Base-by-base conservation (phyloP, 2,329 filamentous ascomycete genomes). In the Aspergillus awamori region DNA sequence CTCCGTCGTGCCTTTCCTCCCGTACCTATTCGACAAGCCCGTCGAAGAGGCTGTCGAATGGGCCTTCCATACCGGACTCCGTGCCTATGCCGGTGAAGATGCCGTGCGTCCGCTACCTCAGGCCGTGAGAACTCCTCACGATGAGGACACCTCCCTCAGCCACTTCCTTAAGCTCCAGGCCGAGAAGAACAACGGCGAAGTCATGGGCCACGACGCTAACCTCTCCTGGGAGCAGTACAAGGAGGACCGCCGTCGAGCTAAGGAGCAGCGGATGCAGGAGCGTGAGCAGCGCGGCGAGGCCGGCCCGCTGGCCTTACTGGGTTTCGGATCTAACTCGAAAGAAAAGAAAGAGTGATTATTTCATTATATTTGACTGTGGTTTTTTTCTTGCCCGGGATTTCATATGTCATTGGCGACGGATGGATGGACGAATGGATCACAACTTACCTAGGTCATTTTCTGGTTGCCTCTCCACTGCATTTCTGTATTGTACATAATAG, bases 21-120 rank as follows among this genome's bases (percentile, higher is more conserved):
- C 93, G 0, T 88, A 84, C 61, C 79, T 97, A 58, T 97, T 97
- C 69, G 93, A 99, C 72, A 85, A 96, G 75, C 94, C 95, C 0
- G 92, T 99, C 6, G 95, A 98, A 79, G 85, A 92, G 64, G 92
- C 91, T 0, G 92, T 97, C 0, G 93, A 98, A 72, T 97, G 89
- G 89, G 76, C 85, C 2, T 98, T 98, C 80, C 91, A 96, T 70
- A 91, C 88, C 69, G 90, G 85, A 0, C 95, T 97, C 72, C 85
- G 88, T 72, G 74, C 85, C 1, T 84, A 92, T 60, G 93, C 91
- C 3, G 93, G 86, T 0, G 81, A 84, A 53, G 77, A 81, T 49
- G 86, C 86, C 15, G 85, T 88, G 8, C 67, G 67, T 28, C 68
- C 64, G 11, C 59, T 69, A 5, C 72, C 69, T n/a, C 63, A 61